phyloP scores from a whole-genome alignment of 1,284 basidiomycete genomes.

The Moniliella sp. region DNA sequence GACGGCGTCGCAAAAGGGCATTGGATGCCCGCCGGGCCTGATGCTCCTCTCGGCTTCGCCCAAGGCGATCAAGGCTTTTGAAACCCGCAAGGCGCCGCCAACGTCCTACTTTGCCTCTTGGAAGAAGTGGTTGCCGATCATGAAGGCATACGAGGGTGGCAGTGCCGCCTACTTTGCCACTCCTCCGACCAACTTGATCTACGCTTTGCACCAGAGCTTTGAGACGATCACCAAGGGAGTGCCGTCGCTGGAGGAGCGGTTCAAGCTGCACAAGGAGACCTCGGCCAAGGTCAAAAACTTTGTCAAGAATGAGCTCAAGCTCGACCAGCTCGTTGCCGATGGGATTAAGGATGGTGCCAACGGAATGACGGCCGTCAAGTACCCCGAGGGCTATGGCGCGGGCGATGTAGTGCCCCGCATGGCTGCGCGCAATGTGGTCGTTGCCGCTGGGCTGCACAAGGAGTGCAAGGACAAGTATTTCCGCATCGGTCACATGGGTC shows the following conservation, averaged over 20 bases:
- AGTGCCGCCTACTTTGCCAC: constrained; percentile 26
- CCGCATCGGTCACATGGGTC: constrained; percentile 58
- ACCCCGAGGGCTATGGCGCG: constrained; percentile 23
- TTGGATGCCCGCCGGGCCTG: constrained; percentile 80
- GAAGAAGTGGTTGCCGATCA: constrained; percentile 29
- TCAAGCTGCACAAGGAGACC: constrained; percentile 53
- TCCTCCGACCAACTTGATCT: constrained; percentile 67
- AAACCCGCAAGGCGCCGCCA: constrained; percentile 49
- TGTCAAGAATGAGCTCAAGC: constrained; percentile 45
- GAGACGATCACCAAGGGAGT: constrained; percentile 44
- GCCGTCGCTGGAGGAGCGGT: constrained; percentile 53
- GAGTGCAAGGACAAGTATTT: constrained; percentile 53
- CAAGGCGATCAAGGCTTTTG: constrained; percentile 55
- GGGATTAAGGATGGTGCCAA: constrained; percentile 29
- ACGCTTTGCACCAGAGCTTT: constrained; percentile 65
- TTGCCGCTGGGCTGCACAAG: constrained; percentile 73
- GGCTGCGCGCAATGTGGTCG: constrained; percentile 50
- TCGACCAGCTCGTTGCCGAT: constrained; percentile 36
- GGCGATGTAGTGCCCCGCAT: constrained; percentile 36
- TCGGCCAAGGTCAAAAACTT: constrained; percentile 54
- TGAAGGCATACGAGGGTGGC: constrained; percentile 31
- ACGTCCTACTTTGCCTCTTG: constrained; percentile 59
- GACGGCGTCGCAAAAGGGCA: constrained; percentile 79
- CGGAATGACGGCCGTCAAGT: constrained; percentile 32
- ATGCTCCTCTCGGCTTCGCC: constrained; percentile 63